phyloP scores from a whole-genome alignment of 768 basidiomycete species.

The Trametes cinnabarina region DNA sequence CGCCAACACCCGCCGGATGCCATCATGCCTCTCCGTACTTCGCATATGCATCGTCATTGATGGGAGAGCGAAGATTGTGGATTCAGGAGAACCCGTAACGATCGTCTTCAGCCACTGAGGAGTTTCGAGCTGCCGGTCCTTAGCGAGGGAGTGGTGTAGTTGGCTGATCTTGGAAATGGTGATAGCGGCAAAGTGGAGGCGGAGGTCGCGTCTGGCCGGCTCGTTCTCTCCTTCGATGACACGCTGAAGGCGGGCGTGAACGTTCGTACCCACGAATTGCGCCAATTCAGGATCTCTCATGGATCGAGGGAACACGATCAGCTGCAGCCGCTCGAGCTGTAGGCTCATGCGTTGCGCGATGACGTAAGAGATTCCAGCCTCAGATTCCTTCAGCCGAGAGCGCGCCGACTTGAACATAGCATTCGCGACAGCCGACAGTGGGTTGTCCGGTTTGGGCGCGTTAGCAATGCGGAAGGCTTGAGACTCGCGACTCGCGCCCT shows the following conservation, averaged over 20 bases:
- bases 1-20: conserved; percentile 41
- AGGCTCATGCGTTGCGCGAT: conserved; percentile 77
- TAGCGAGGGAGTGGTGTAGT: conserved; percentile 47
- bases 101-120: conserved; percentile 60
- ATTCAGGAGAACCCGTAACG: conserved; percentile 60
- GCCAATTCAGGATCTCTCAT: conserved; percentile 79
- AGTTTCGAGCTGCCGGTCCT: conserved; percentile 40
- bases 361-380: conserved; percentile 53
- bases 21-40: conserved; percentile 42
- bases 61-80: conserved; percentile 77
- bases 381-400: conserved; percentile 66
- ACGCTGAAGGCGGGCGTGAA: conserved; percentile 70
- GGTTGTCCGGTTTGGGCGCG: conserved; percentile 73
- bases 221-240: conserved; percentile 48
- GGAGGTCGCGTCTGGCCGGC: conserved; percentile 61
- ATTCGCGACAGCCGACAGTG: conserved; percentile 81
- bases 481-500: conserved; percentile 78
- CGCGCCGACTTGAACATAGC: conserved; percentile 78
- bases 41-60: conserved; percentile 81
- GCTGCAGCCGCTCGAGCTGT: conserved; percentile 56
- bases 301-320: conserved; percentile 76
- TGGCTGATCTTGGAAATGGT: conserved; percentile 72
- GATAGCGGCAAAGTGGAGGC: conserved; percentile 74
- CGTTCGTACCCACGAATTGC: conserved; percentile 64
- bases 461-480: conserved; percentile 70